Evolutionary conservation across 208 protist species (phyloP), one percentile per base, ranked within the genome.

Genomic region (Wallacemonas rigidus): DNA sequence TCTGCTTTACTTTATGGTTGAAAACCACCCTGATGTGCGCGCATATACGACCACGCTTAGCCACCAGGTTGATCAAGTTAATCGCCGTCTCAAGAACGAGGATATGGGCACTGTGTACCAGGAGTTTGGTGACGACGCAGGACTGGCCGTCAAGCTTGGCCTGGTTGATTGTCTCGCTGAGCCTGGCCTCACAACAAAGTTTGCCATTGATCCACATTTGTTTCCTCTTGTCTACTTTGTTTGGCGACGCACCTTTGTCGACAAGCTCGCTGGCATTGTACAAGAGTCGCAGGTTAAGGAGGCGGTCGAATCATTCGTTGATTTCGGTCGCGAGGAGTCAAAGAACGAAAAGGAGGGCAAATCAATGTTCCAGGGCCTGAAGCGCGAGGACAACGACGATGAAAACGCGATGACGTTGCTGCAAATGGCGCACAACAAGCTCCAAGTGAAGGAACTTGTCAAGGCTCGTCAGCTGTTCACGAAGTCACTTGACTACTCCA

Each of bases 181-280:
- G 68, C 84, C 79, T 11, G 81, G 76, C 2, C 64, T 96, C 3
- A 77, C 84, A 62, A 39, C 88, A 26, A 85, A 91, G 72, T 96
- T 91, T 67, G 65, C 69, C 17, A 76, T 94, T 5, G 81, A 93
- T 47, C 88, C 91, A 7, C 82, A 94, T 62, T 81, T 86, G 75
- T 96, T 96, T 69, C 91, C 91, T 5, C 71, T 96, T 51, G 78
- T 96, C 6, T 93, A 93, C 72, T 96, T 96, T 84, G 79, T 93
- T 3, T 79, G 79, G n/a, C 85, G 89, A 39, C 83, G 83, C 39
- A 47, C 83, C 38, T 86, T 81, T 43, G 81, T 74, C 17, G 91
- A 96, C 75, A 91, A 87, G 57, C 80, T 96, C 56, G 71, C 77
- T 7, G 91, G 91, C 39, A 90, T 96, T 60, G 91, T 96, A 8